Evolutionary conservation across 2,329 filamentous ascomycete genomes (phyloP), one percentile per base, ranked within the genome.

Genomic region (Fusarium xylarioides): DNA sequence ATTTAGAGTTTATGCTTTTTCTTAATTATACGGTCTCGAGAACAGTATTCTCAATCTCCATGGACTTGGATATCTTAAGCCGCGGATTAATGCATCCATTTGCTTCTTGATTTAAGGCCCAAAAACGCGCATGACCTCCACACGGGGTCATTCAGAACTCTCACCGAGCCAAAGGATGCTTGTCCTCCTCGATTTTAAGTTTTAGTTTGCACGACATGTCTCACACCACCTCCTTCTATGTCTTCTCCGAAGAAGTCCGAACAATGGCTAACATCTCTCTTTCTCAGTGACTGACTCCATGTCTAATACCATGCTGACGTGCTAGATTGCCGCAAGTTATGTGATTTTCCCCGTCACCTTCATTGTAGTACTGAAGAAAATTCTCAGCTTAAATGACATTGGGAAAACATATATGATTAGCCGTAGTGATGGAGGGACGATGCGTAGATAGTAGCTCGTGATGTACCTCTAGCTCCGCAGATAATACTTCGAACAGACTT

Each of bases 381-480:
- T 44, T 8, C 7, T 18, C 7, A 12, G 8, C 7, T 44, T 26
- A 4, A 4, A 12, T 18, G 11, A 16, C 4, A 12, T 18, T 0
- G 3, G 11, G 11, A 23, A 18, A 18, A 12, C 7, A 0, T 23
- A 5, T 23, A 26, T 5, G 7, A 1, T 26, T 4, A 7, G 7
- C 2, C 7, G 15, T 26, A n/a, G n/a, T 26, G 16, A 4, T 18
- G 5, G 0, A 11, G 0, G 0, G n/a, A 19, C 4, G 4, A 12
- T 44, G 16, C 7, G n/a, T 9, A 12, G 16, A 2, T 18, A 12
- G 2, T 4, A 19, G 1, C 21, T 16, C 9, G 3, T n/a, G 40
- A 5, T n/a, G 10, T 21, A 42, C 3, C 40, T 42, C 21, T 9
- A n/a, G 21, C 40, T 2, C 5, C 5, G 9, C n/a, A 42, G 4